Evolutionary conservation across 2,329 filamentous ascomycete species (phyloP).

Genomic region (Xylariaceae sp.): DNA sequence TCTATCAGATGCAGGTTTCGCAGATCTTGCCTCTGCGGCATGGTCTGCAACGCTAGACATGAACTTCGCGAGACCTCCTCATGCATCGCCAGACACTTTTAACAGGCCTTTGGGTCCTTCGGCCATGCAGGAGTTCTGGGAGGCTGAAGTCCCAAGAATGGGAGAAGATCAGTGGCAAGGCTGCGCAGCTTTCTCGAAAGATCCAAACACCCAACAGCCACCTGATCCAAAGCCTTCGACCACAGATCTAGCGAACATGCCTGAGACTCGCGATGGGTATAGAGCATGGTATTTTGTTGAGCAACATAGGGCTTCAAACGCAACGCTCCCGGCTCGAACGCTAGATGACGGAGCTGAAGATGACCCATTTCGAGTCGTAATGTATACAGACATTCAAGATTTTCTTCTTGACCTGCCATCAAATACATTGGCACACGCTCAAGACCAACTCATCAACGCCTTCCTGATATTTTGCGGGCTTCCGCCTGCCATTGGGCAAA

Average conservation of each 20-base stretch:
- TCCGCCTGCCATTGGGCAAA: constrained; percentile 44
- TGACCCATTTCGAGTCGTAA: constrained; percentile 78
- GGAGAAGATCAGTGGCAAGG: constrained; percentile 71
- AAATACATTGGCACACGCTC: constrained; percentile 33
- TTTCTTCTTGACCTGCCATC: constrained; percentile 55
- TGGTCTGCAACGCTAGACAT: constrained; percentile 84
- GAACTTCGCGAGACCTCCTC: constrained; percentile 57
- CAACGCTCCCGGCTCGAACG: constrained; percentile 66
- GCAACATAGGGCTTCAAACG: constrained; percentile 41
- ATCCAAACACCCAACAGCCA: constrained; percentile 36
- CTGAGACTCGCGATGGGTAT: constrained; percentile 44
- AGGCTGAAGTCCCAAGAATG: constrained; percentile 74
- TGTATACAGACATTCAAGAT: constrained; percentile 72
- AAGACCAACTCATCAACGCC: constrained; percentile 59
- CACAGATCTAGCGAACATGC: background rate
- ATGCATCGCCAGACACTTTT: constrained; percentile 25
- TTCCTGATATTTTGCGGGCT: constrained; percentile 68
- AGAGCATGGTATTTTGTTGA: constrained; percentile 57
- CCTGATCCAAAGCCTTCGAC: constrained; percentile 38
- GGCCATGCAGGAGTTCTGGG: constrained; percentile 76
- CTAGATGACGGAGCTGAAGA: constrained; percentile 73
- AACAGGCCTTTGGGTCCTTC: constrained; percentile 26
- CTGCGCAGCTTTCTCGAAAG: constrained; percentile 59
- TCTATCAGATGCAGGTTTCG: constrained; percentile 72
- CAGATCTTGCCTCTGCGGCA: constrained; percentile 70